These are phyloP conservation scores for Hydnomerulius pinastri DNA, from an alignment of 768 basidiomycete genomes.

Conservation along the genomic window DNA sequence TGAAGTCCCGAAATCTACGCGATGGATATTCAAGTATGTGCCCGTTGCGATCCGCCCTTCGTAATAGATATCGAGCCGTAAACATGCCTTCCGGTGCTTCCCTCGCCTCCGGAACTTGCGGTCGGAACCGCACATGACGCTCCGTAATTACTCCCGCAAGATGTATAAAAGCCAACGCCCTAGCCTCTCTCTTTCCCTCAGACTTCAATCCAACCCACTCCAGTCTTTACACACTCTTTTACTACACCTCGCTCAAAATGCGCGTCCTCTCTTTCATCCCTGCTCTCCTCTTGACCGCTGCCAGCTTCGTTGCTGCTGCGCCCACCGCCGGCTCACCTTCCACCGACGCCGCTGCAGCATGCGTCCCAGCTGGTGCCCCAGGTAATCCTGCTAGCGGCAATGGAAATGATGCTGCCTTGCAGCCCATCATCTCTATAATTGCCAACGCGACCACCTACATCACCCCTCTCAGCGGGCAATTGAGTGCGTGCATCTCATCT, in stretches of 20 bases:
- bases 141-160: background rate
- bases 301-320: slow-evolving; percentile 10
- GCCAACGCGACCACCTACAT: slow-evolving; percentile 9
- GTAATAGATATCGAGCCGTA: background rate
- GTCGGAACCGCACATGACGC: background rate
- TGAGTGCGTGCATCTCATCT: slow-evolving; percentile 6
- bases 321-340: background rate
- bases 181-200: background rate
- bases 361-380: slow-evolving; percentile 4
- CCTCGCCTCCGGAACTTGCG: no score
- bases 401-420: slow-evolving; percentile 8
- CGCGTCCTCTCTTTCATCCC: slow-evolving; percentile 18
- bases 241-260: slow-evolving; percentile 11
- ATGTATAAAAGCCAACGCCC: slow-evolving; percentile 17
- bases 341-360: background rate
- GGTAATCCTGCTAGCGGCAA: background rate
- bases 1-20: background rate
- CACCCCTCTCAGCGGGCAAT: slow-evolving; percentile 2
- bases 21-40: no score
- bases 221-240: slow-evolving; percentile 14
- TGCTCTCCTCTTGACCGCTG: slow-evolving; percentile 9
- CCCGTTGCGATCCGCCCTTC: background rate
- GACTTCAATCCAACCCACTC: slow-evolving; percentile 1
- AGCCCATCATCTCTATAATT: slow-evolving; percentile 15
- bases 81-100: no score